Evolutionary conservation across 2,329 filamentous ascomycete species (phyloP).

Genomic region (Exophiala alcalophila): DNA sequence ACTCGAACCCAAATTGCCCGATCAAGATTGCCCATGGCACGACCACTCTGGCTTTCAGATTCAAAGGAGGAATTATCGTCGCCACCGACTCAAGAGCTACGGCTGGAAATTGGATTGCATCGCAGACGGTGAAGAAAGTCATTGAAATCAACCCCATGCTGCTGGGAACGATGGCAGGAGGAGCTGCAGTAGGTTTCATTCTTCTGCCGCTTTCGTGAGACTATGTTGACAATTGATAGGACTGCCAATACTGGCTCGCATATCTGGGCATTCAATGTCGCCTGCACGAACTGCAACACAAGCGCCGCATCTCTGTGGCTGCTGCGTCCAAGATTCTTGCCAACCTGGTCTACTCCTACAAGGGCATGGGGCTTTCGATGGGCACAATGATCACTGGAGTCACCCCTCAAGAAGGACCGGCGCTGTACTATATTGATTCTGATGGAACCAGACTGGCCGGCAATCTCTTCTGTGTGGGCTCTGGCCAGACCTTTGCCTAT

Average conservation of each 20-base stretch:
- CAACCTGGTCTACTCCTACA: constrained; percentile 97
- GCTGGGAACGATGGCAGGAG: constrained; percentile 96
- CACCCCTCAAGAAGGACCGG: constrained; percentile 89
- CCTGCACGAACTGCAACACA: constrained; percentile 97
- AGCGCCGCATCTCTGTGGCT: constrained; percentile 95
- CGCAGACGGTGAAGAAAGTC: constrained; percentile 99
- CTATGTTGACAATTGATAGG: constrained; percentile 49
- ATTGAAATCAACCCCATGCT: constrained; percentile 96
- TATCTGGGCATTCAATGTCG: constrained; percentile 99
- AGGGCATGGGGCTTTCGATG: constrained; percentile 98
- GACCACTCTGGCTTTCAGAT: constrained; percentile 95
- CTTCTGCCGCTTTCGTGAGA: not conserved
- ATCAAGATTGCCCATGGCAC: constrained; percentile 99
- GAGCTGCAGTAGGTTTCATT: constrained; percentile 68
- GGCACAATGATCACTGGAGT: constrained; percentile 99
- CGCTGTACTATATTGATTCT: constrained; percentile 98
- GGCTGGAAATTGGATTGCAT: constrained; percentile 98
- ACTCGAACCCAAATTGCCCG: constrained; percentile 91
- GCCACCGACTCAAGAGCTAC: constrained; percentile 96
- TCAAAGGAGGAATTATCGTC: constrained; percentile 97
- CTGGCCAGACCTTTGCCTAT: constrained; percentile 97
- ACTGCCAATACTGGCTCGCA: constrained; percentile 99
- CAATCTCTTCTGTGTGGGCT: constrained; percentile 97
- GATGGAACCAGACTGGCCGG: constrained; percentile 90
- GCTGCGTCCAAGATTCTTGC: constrained; percentile 97